phyloP scores from a whole-genome alignment of 768 basidiomycete species.

The Pleurotus cornucopiae region DNA sequence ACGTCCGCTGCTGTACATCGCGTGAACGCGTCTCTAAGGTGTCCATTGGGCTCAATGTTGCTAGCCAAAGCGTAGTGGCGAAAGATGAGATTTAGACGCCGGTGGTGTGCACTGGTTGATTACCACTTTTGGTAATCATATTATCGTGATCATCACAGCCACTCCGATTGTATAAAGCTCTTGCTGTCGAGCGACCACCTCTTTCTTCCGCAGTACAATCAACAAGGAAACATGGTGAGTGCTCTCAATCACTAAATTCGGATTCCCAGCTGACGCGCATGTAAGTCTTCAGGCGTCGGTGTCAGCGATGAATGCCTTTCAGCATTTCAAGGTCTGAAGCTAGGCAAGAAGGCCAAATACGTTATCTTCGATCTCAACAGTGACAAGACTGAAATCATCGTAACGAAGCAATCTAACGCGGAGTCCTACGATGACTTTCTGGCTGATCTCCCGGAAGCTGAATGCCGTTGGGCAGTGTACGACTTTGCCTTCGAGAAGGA shows the following conservation, averaged over 20 bases:
- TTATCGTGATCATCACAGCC: not conserved
- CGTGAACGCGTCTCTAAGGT: conserved; percentile 61
- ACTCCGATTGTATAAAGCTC: not conserved
- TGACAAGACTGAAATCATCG: conserved; percentile 67
- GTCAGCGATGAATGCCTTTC: conserved; percentile 55
- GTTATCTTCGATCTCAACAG: conserved; percentile 72
- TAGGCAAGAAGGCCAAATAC: conserved; percentile 75
- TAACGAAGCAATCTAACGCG: conserved; percentile 56
- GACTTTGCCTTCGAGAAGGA: conserved; percentile 82
- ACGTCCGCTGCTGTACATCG: conserved; percentile 73
- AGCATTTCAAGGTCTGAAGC: conserved; percentile 67
- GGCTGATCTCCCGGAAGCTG: conserved; percentile 61
- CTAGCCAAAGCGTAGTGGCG: no score
- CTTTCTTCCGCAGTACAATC: not conserved
- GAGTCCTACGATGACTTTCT: conserved; percentile 69
- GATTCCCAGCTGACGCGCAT: not conserved
- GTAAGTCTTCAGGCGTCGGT: conserved; percentile 62
- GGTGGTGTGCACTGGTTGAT: not conserved
- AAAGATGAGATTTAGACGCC: no score
- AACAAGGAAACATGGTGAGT: not conserved
- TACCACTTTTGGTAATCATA: not conserved
- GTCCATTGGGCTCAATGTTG: conserved; percentile 31
- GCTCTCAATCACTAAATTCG: not conserved
- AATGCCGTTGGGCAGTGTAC: conserved; percentile 89
- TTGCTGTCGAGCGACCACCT: not conserved